Evolutionary conservation across 2,329 filamentous ascomycete genomes (phyloP), one percentile per base, ranked within the genome.

Genomic region (Botryotinia convoluta): DNA sequence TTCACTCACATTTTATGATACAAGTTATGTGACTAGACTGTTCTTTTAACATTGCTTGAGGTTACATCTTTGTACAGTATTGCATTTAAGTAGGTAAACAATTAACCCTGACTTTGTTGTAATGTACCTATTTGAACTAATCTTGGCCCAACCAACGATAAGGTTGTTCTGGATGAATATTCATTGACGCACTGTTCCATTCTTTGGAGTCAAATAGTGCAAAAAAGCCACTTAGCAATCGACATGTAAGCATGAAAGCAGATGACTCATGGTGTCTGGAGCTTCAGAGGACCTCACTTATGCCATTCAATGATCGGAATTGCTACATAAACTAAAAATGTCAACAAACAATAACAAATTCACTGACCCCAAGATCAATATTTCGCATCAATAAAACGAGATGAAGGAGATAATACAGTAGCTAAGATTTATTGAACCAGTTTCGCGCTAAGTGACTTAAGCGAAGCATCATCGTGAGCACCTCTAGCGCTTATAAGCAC

Each of bases 11-110:
- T 29, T 16, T 54, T 3, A 2, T 9, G 5, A 54, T n/a, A 16
- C 12, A n/a, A 26, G 1, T 1, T 0, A n/a, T n/a, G 16, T n/a
- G 12, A 54, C 5, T 16, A 1, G 2, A 14, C 10, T 8, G 16
- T n/a, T n/a, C 4, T 16, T n/a, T 26, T 0, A n/a, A 7, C 2
- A 54, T 5, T n/a, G 1, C 48, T 16, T n/a, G 48, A 54, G 5
- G 0, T n/a, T 4, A 1, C 48, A 51, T n/a, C 48, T 16, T 14
- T n/a, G 3, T n/a, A 12, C 9, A n/a, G 2, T 4, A 14, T 51
- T 51, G 3, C 10, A 26, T 51, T n/a, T n/a, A n/a, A n/a, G 4
- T 14, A 0, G 14, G 10, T n/a, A 8, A n/a, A 51, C 6, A 5
- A 12, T 5, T 14, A n/a, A 14, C 26, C 4, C 9, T 51, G 26